Base-by-base conservation (phyloP, 1,284 basidiomycete genomes). In the Puccinia triticina region DNA sequence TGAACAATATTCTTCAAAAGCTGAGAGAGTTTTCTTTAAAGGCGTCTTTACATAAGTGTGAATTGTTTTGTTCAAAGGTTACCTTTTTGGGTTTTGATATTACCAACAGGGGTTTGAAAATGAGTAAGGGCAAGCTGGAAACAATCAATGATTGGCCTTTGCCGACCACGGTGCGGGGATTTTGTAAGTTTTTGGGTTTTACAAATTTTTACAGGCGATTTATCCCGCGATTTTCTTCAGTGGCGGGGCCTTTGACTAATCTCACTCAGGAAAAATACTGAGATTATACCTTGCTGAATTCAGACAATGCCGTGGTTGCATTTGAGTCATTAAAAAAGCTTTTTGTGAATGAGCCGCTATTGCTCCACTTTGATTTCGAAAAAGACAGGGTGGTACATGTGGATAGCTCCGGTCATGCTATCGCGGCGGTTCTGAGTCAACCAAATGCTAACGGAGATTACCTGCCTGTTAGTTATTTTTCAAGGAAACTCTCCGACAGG, bases 351-450 rank as follows among this genome's bases (percentile, higher is more conserved):
- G 29, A 14, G 18, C 23, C 67, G 12, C 26, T 71, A 23, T 26
- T 71, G 32, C 23, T 40, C 40, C 67, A 71, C 43, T 32, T 71
- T 71, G 18, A 32, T 26, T 71, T 71, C 26, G 43, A 26, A 8
- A 21, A 71, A 37, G 14, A 29, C 8, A 71, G 67, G 26, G 67
- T 71, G 16, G 16, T 71, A 26, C 67, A 71, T 26, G 67, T 71
- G 8, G 34, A 71, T 40, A 71, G 48, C 29, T 84, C 82, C 11
- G 77, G 77, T 46, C 80, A 71, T 66, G 82, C 84, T 0, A 23
- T 83, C 11, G 34, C 84, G 8, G 83, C 53, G 0, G 82, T 84
- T 11, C 40, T 84, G 0, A 43, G 48, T 26, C 83, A 84, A 66
- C 80, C 80, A 3, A 66, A 67, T 46, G 43, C 16, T 53, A 23